These are phyloP conservation scores for Malassezia dermatis DNA, from an alignment of 1,284 basidiomycete genomes.

Conservation along the genomic window DNA sequence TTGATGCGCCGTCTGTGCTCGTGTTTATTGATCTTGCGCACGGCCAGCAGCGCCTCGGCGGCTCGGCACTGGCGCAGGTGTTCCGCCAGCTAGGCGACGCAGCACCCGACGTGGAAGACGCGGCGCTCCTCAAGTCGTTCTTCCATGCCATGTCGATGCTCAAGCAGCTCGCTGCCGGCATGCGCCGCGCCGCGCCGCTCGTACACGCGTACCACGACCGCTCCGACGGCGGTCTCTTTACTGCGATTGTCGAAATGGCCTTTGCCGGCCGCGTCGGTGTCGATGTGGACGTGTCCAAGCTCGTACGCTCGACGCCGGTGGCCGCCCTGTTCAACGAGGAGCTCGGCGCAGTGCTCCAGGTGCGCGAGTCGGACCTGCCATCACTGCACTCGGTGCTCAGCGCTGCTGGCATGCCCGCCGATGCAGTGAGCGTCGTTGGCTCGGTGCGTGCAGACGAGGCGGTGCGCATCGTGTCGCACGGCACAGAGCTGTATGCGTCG, in stretches of 20 bases:
- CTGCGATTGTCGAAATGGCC: conserved; percentile 85
- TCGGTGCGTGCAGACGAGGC: conserved; percentile 52
- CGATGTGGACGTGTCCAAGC: conserved; percentile 58
- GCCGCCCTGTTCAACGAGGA: conserved; percentile 88
- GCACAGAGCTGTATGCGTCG: conserved; percentile 19
- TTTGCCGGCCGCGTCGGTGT: conserved; percentile 81
- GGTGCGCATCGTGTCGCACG: conserved; percentile 50
- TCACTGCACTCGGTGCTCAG: conserved; percentile 59
- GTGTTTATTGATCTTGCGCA: conserved; percentile 80
- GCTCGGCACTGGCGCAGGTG: conserved; percentile 88
- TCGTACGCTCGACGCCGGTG: conserved; percentile 51
- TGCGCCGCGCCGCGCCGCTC: conserved; percentile 54
- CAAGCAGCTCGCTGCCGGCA: conserved; percentile 50
- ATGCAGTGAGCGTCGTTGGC: conserved; percentile 66
- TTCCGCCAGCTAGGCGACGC: conserved; percentile 84
- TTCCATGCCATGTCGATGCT: conserved; percentile 64
- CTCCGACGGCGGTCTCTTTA: conserved; percentile 89
- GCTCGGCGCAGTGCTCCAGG: conserved; percentile 82
- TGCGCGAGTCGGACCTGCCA: conserved; percentile 58
- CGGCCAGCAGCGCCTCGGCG: conserved; percentile 76
- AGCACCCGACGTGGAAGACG: conserved; percentile 76
- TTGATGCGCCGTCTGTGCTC: conserved; percentile 56
- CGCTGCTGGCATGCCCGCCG: conserved; percentile 61
- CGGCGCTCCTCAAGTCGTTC: conserved; percentile 67
- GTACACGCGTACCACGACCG: conserved; percentile 95